Evolutionary conservation across 306 rosid genomes (phyloP).

Genomic region (Prosopis cineraria): DNA sequence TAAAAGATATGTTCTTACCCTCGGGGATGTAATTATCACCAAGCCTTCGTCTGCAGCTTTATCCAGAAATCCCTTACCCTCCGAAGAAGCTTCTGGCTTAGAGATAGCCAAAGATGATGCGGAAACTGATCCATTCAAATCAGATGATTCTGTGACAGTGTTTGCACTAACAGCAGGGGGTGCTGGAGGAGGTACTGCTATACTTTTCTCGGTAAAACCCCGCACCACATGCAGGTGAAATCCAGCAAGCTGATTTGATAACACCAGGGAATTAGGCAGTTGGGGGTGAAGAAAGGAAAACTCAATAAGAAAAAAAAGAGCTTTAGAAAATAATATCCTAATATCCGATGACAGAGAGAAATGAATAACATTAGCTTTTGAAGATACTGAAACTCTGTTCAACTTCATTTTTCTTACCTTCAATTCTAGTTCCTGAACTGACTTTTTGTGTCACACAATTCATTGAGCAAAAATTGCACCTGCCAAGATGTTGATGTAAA

Average conservation of each 20-base stretch:
- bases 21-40: constrained; percentile 74
- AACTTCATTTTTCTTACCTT: constrained; percentile 58
- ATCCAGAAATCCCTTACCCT: constrained; percentile 54
- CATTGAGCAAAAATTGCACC: constrained; percentile 71
- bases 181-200: constrained; percentile 44
- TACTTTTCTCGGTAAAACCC: constrained; percentile 40
- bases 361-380: constrained; percentile 7
- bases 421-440: constrained; percentile 69
- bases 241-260: constrained; percentile 71
- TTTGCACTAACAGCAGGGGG: constrained; percentile 45
- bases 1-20: constrained; percentile 46
- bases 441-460: constrained; percentile 71
- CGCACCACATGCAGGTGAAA: constrained; percentile 67
- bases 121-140: constrained; percentile 53
- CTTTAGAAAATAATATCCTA: constrained; percentile 10
- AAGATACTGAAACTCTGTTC: constrained; percentile 16
- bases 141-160: constrained; percentile 42
- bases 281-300: constrained; percentile 31
- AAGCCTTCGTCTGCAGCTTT: constrained; percentile 86
- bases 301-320: constrained; percentile 12
- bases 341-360: constrained; percentile 15
- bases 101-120: constrained; percentile 61
- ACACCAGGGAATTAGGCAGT: constrained; percentile 20
- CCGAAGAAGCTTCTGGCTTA: constrained; percentile 47
- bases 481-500: constrained; percentile 44